A percentile compares a stretch with the other conserved stretches of the same genome.
phyloP scores from a whole-genome alignment of 352 stramenopile species.

The Phytopythium chamaehyphon region DNA sequence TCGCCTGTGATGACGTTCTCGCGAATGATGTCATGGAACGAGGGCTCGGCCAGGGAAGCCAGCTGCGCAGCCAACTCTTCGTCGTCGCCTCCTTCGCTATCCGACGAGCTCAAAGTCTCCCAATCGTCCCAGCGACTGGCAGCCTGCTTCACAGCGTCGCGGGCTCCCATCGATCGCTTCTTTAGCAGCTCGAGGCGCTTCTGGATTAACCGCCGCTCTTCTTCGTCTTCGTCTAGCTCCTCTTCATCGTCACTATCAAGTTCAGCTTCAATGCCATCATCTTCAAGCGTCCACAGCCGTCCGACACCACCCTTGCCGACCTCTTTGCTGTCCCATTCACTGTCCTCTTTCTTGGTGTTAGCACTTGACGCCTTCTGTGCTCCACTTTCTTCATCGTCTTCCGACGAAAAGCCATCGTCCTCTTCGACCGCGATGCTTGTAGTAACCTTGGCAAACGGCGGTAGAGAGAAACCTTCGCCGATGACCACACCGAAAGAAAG shows the following conservation, averaged over 20 bases:
- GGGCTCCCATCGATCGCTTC: conserved; percentile 54
- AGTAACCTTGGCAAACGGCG: conserved; percentile 80
- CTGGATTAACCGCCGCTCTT: conserved; percentile 9
- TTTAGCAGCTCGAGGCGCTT: conserved; percentile 68
- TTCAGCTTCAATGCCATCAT: conserved; percentile 77
- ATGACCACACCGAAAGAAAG: conserved; percentile 83
- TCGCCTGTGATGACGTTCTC: conserved; percentile 81
- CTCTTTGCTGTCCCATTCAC: conserved; percentile 63
- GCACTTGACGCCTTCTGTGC: conserved; percentile 8
- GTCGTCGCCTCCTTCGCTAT: conserved; percentile 61
- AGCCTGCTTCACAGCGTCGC: conserved; percentile 52
- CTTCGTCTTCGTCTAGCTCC: conserved; percentile 35
- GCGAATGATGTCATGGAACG: conserved; percentile 75
- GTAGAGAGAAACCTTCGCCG: conserved; percentile 59
- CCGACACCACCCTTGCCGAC: conserved; percentile 67
- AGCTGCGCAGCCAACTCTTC: conserved; percentile 46
- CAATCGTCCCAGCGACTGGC: conserved; percentile 69
- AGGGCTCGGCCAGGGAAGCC: conserved; percentile 32
- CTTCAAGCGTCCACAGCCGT: conserved; percentile 78
- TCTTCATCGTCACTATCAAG: conserved; percentile 56
- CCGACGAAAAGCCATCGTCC: conserved; percentile 73
- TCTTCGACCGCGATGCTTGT: conserved; percentile 44
- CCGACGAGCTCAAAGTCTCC: conserved; percentile 75
- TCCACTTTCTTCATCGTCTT: conserved; percentile 30
- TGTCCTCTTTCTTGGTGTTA: not conserved